phyloP scores from a whole-genome alignment of 2,329 filamentous ascomycete species.

The Sporothrix phasma region DNA sequence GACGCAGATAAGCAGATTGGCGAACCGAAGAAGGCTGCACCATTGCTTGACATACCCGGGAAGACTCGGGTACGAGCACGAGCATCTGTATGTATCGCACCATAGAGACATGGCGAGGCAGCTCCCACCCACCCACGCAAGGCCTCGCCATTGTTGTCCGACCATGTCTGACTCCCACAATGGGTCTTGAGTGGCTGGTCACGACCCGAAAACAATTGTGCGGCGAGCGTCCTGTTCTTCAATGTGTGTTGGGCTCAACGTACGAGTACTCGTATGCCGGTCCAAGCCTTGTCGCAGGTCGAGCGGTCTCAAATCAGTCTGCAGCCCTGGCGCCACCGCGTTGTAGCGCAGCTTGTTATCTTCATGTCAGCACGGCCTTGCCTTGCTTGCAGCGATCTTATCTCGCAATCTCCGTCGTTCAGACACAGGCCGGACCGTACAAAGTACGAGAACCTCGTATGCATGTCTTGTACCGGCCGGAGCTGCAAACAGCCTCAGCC shows the following conservation, averaged over 20 bases:
- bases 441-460: too few species aligned
- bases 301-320: neutral
- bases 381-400: neutral
- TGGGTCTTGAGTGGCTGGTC: neutral
- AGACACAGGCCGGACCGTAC: too few species aligned
- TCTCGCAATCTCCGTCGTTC: neutral
- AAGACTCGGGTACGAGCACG: too few species aligned
- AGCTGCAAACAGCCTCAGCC: too few species aligned
- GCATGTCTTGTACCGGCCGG: neutral
- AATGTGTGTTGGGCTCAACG: neutral
- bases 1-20: neutral
- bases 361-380: conserved; percentile 1
- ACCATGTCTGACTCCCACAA: neutral
- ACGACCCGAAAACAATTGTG: neutral
- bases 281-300: neutral
- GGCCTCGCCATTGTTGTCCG: neutral
- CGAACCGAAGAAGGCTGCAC: neutral
- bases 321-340: neutral
- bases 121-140: neutral
- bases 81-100: too few species aligned
- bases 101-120: too few species aligned
- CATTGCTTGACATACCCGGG: neutral
- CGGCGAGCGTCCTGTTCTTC: too few species aligned
- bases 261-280: neutral
- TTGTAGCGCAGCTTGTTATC: neutral